phyloP scores from a whole-genome alignment of 176 grass and related monocot species.

The Ananas comosus region DNA sequence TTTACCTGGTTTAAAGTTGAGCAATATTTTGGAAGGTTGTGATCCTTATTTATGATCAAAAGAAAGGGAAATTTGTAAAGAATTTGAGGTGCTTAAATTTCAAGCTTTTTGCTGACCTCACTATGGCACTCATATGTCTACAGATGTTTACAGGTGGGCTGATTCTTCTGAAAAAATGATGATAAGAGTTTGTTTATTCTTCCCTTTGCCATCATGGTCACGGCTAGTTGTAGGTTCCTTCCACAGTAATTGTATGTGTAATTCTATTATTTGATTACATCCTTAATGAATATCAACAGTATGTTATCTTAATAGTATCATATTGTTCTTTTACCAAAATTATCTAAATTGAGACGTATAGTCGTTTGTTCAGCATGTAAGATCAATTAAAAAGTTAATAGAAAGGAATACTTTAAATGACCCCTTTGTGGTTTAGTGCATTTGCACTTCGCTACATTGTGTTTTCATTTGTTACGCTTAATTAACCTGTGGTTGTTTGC shows the following conservation, averaged over 20 bases:
- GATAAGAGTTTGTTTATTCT: slow-evolving; percentile 83
- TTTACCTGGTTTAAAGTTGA: background rate
- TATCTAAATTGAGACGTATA: no score
- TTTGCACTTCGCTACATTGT: no score
- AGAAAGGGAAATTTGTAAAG: background rate
- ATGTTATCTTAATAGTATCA: background rate
- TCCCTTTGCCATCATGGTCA: slow-evolving; percentile 73
- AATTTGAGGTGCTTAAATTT: background rate
- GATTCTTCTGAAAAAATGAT: slow-evolving; percentile 72
- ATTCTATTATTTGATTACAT: no score
- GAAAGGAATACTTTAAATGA: no score
- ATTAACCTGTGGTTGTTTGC: no score
- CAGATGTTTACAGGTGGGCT: slow-evolving; percentile 82
- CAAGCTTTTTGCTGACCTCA: slow-evolving; percentile 3
- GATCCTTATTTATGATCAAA: background rate
- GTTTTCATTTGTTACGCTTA: no score
- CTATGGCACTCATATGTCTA: slow-evolving; percentile 5
- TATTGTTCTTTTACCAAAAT: background rate
- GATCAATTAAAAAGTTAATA: no score
- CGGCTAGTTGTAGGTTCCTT: slow-evolving; percentile 41
- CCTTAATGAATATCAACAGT: no score
- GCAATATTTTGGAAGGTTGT: background rate
- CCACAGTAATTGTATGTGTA: background rate
- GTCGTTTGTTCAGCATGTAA: no score
- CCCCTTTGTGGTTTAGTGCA: no score